A percentile compares a stretch with the other conserved stretches of the same genome.
These are phyloP conservation scores for Quercus wislizeni DNA, from an alignment of 306 rosid species.

Conservation along the genomic window DNA sequence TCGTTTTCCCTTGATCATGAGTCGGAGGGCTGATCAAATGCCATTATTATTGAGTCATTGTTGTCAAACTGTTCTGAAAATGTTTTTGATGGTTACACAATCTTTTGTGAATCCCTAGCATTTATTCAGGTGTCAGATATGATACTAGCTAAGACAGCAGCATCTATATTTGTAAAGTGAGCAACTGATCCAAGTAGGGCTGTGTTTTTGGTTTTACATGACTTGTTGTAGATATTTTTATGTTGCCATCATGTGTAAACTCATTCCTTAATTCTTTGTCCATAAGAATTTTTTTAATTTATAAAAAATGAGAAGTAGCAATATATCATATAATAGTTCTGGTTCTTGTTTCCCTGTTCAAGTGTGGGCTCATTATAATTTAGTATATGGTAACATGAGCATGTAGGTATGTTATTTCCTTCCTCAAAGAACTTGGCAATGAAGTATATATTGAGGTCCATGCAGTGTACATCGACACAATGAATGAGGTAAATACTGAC, in stretches of 20 bases:
- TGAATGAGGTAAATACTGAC: slow-evolving; percentile 67
- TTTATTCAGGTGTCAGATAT: neutral
- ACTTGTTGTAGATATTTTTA: neutral
- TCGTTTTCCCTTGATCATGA: neutral
- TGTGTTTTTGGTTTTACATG: neutral
- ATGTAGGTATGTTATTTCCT: slow-evolving; percentile 72
- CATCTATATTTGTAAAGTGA: neutral
- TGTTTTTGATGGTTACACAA: neutral
- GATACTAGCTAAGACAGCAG: neutral
- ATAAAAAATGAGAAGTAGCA: neutral
- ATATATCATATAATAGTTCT: slow-evolving; percentile 17
- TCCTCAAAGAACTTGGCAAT: slow-evolving; percentile 90
- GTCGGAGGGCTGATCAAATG: neutral
- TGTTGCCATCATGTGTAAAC: neutral
- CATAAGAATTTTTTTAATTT: neutral
- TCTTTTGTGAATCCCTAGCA: neutral
- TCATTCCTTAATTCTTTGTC: neutral
- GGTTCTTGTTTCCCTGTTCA: neutral
- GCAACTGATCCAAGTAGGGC: neutral
- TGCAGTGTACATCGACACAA: slow-evolving; percentile 82
- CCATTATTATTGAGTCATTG: neutral
- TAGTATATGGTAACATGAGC: slow-evolving; percentile 27
- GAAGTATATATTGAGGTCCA: slow-evolving; percentile 84
- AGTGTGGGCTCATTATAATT: neutral
- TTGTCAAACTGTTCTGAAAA: neutral